Percentiles rank a stretch among this genome's conserved stretches.
Conservation (phyloP, 345 rosid genomes). For the Raphanus sativus region DNA sequence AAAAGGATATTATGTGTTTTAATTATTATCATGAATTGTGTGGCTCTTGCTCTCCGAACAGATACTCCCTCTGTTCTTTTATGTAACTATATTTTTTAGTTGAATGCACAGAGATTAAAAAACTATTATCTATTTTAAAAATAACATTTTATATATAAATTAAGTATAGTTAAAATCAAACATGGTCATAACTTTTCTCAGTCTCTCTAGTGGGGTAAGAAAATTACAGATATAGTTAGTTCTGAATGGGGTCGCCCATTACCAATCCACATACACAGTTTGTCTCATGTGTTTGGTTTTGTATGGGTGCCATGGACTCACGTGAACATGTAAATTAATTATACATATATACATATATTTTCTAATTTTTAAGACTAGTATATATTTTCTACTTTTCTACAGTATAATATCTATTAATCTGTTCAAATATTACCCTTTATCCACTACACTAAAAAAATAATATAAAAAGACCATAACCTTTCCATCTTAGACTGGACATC, state of each 20-base stretch:
- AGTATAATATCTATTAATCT: neutral
- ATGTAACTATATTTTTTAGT: too few species aligned
- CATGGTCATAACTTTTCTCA: neutral
- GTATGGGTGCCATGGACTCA: conserved; percentile 39
- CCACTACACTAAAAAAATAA: neutral
- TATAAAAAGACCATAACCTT: neutral
- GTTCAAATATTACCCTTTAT: neutral
- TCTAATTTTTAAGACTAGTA: neutral
- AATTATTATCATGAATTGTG: neutral
- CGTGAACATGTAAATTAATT: conserved; percentile 38
- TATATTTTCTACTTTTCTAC: neutral
- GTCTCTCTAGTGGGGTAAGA: conserved; percentile 34
- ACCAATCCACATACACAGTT: conserved; percentile 36
- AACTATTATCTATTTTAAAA: too few species aligned
- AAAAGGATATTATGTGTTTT: neutral
- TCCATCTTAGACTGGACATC: neutral
- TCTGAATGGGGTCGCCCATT: conserved; percentile 38
- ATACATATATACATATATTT: neutral
- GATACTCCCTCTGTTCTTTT: too few species aligned
- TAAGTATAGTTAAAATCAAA: too few species aligned
- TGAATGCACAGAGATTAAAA: too few species aligned
- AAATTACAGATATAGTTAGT: conserved; percentile 37
- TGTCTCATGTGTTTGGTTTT: conserved; percentile 40
- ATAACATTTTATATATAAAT: too few species aligned
- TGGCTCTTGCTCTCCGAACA: neutral